Evolutionary conservation across 2,329 filamentous ascomycete species (phyloP), one percentile per base, ranked within the genome.

Genomic region (Pestalotiopsis sp.): DNA sequence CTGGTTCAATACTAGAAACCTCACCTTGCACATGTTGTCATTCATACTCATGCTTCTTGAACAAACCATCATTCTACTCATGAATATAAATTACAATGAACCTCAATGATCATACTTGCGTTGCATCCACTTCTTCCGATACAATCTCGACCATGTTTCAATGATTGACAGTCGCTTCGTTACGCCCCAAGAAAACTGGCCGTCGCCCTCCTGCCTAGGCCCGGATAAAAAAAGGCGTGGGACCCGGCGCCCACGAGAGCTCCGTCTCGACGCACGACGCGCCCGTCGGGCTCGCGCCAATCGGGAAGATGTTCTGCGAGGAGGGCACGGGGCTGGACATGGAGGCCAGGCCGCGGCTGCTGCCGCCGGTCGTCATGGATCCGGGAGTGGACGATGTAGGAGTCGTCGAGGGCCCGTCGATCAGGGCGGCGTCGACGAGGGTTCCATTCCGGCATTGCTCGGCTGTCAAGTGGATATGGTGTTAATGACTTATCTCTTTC

Each of bases 391-490:
- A 11, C 23, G 23, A 11, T 6, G 23, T 61, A 0, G 58, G 11
- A 9, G 49, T 56, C 17, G 57, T 57, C 31, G 38, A 25, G 9
- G 7, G 31, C 31, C 60, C 45, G 14, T 17, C 20, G 45, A 31
- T 9, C 14, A 36, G 14, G 11, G 59, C 4, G 5, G 59, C 61
- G 40, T 68, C 36, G 2, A 69, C 67, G 57, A 72, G 68, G 27
- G 66, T 59, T 40, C 70, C 73, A 12, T 71, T 59, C 9, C 64
- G 68, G 56, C 73, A 75, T 70, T 69, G 66, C 13, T 6, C 36
- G 11, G 45, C 67, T 68, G 45, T 27, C 4, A 5, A 9, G 31
- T 2, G 7, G 20, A 7, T 12, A 31, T 7, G 11, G 25, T 5
- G 14, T 65, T 3, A 49, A 13, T 7, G 14, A 20, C 40, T 25